phyloP scores from a whole-genome alignment of 371 early-diverging fungal species.

The Lichtheimia corymbifera region DNA sequence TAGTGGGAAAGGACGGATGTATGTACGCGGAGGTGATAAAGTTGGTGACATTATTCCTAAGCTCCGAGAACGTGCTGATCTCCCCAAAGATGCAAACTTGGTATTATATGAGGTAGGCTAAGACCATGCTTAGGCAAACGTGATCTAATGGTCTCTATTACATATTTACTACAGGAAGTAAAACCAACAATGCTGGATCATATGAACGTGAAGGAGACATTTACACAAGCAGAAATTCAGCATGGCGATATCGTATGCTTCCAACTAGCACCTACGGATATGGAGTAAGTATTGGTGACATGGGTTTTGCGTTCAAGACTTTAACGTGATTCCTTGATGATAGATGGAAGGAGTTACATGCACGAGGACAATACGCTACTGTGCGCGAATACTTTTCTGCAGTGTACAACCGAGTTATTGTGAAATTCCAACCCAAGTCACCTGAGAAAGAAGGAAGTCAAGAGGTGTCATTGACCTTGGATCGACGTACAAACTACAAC shows the following conservation, averaged over 20 bases:
- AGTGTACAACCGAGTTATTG: constrained; percentile 63
- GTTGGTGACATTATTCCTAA: constrained; percentile 68
- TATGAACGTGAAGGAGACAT: constrained; percentile 63
- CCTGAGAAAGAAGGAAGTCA: constrained; percentile 18
- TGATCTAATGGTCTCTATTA: too few species aligned
- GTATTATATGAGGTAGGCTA: constrained; percentile 68
- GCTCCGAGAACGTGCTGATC: constrained; percentile 53
- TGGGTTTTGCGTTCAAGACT: neutral
- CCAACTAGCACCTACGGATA: constrained; percentile 58
- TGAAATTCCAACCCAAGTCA: constrained; percentile 70
- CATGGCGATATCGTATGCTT: constrained; percentile 87
- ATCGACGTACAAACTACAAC: constrained; percentile 20
- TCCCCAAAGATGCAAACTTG: constrained; percentile 62
- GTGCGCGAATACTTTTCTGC: constrained; percentile 75
- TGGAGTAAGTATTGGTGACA: constrained; percentile 48
- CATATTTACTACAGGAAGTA: constrained; percentile 63
- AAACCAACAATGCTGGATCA: constrained; percentile 84
- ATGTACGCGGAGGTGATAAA: constrained; percentile 57
- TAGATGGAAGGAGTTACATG: constrained; percentile 17
- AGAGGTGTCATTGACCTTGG: constrained; percentile 19
- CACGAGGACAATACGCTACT: constrained; percentile 32
- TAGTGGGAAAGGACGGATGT: constrained; percentile 68
- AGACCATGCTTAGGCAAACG: too few species aligned
- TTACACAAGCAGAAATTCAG: constrained; percentile 73
- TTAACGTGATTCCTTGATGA: neutral